Evolutionary conservation across 2,329 filamentous ascomycete species (phyloP), one percentile per base, ranked within the genome.

Genomic region (Cylindrodendrum hubeiense): DNA sequence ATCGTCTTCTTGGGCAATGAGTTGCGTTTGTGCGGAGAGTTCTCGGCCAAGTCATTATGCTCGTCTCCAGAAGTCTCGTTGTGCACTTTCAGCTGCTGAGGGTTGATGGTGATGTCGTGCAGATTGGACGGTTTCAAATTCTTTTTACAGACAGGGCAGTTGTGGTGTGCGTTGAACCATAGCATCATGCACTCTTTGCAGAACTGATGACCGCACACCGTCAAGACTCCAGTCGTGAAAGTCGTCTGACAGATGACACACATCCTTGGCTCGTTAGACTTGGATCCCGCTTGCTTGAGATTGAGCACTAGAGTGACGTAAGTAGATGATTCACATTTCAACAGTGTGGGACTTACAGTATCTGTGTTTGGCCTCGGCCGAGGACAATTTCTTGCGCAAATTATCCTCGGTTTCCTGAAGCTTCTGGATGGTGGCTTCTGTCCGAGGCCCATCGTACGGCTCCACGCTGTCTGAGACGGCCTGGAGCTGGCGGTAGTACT

Each of bases 401-500:
- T 77, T 79, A 3, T 86, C 73, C 46, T 79, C 79, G 0, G 67
- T 67, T 65, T 75, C 75, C 33, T 68, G 64, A 56, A 81, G 71
- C 52, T 65, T 75, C 19, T 69, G 60, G 24, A 88, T 80, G 7
- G 71, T 73, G 12, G 81, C 77, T 46, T 92, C 86, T 12, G 91
- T 82, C 2, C 82, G 83, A 13, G 87, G 73, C 12, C 91, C 90
- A 61, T 94, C 90, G 60, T 92, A 93, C 1, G 92, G 90, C 5
- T 88, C 87, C 0, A 98, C 93, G 19, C 89, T 93, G 75, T 98
- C 95, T 0, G 95, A 98, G n/a, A 98, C 90, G 26, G 89, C 87
- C 76, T 98, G 96, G 12, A 98, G 85, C 74, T 98, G 94, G 5
- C 91, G 90, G 76, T 98, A 98, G 76, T 94, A 98, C 62, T 96